These are phyloP conservation scores for Globisporangium middletonii DNA, from an alignment of 352 stramenopile species.

Conservation along the genomic window DNA sequence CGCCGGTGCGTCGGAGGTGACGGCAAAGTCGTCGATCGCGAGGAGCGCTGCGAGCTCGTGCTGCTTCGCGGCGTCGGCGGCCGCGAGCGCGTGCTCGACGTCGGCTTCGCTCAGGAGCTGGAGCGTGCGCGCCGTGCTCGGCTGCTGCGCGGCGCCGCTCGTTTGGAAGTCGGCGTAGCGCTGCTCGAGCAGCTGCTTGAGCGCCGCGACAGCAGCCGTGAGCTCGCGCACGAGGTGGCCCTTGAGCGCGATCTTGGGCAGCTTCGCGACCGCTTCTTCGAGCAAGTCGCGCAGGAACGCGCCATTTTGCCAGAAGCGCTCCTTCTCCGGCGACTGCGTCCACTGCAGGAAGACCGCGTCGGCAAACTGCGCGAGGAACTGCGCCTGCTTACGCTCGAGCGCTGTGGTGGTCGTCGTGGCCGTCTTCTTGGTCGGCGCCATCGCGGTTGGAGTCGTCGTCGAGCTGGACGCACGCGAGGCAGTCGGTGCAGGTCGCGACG, in stretches of 20 bases:
- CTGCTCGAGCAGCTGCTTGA: slow-evolving; percentile 29
- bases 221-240: slow-evolving; percentile 36
- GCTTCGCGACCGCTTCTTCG: slow-evolving; percentile 56
- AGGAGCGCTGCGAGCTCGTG: slow-evolving; percentile 25
- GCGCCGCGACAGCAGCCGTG: slow-evolving; percentile 13
- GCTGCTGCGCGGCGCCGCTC: slow-evolving; percentile 3
- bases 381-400: slow-evolving; percentile 40
- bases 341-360: slow-evolving; percentile 53
- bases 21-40: slow-evolving; percentile 25
- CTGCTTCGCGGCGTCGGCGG: slow-evolving; percentile 17
- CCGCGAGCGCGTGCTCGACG: slow-evolving; percentile 44
- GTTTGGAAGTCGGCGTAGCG: slow-evolving; percentile 24
- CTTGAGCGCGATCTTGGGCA: slow-evolving; percentile 45
- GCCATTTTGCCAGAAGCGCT: slow-evolving; percentile 48
- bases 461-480: too few species aligned
- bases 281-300: slow-evolving; percentile 31
- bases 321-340: slow-evolving; percentile 19
- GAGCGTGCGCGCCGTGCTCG: background rate
- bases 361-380: slow-evolving; percentile 56
- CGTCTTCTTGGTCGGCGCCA: background rate
- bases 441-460: background rate
- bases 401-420: background rate
- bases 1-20: slow-evolving; percentile 4
- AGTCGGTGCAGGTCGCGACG: too few species aligned
- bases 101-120: slow-evolving; percentile 45